Evolutionary conservation across 805 yeast species (phyloP), one percentile per base, ranked within the genome.

Genomic region (Grigorovia humatica): DNA sequence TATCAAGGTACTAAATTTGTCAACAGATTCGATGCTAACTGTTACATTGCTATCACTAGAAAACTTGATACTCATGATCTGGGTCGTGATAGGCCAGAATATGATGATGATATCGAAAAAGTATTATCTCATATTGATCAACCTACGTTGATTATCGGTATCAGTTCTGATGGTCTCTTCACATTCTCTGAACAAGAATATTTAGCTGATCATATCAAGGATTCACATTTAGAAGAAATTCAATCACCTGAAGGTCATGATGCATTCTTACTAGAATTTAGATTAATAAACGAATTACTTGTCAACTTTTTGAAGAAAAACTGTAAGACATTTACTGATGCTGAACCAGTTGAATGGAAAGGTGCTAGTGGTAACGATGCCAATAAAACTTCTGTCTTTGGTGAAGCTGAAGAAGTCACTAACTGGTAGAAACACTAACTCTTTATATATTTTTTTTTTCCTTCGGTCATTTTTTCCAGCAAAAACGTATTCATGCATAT

Each of bases 201-300:
- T 49, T 75, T 93, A 47, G 95, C 95, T 1, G 77, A 80, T 43
- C 72, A 81, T 61, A 78, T 93, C 53, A 90, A 89, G 8, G 75
- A 85, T 59, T 76, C 95, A 1, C 66, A 59, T 7, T 72, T 93
- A 57, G 81, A 82, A 57, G 80, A 81, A 60, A 82, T 93, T 44
- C 80, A 85, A 55, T 89, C 97, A 1, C 93, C 91, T 12, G 99
- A 93, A 60, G 99, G 99, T 17, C 99, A 93, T 64, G 99, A 93
- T 71, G 99, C 98, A 2, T 93, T 93, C 64, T 70, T 93, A 54
- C 74, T 93, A 47, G 99, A 93, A 67, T 93, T 93, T 67, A 83
- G 80, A 48, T 80, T 81, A 49, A 88, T 93, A 52, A 87, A 93
- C 65, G 73, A 77, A 41, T 73, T 83, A 56, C 81, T 95, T 50